phyloP scores from a whole-genome alignment of 1,139 yeast genomes.

The Nakaseomyces delphensis region DNA sequence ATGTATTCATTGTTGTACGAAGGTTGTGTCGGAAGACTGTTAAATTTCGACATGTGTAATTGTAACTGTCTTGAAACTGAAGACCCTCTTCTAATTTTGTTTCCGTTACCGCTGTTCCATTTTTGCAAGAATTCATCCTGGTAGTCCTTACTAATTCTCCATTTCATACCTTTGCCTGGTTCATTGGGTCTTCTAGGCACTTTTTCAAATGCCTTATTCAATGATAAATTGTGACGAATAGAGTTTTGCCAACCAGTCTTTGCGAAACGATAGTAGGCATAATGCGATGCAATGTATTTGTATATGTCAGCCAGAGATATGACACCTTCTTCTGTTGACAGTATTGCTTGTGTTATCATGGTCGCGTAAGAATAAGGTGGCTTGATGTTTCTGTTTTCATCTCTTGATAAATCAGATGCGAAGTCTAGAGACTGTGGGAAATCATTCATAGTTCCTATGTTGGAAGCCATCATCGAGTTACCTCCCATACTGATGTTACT shows the following conservation, averaged over 20 bases:
- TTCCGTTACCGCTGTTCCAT: constrained; percentile 64
- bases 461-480: not conserved
- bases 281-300: constrained; percentile 78
- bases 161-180: constrained; percentile 98
- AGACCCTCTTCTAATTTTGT: constrained; percentile 69
- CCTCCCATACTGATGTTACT: not conserved
- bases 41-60: constrained; percentile 63
- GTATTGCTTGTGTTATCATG: constrained; percentile 94
- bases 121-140: constrained; percentile 76
- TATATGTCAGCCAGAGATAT: constrained; percentile 86
- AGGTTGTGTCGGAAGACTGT: constrained; percentile 45
- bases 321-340: constrained; percentile 80
- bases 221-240: constrained; percentile 69
- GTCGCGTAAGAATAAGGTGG: constrained; percentile 98
- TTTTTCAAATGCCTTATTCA: constrained; percentile 84
- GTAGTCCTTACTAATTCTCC: constrained; percentile 87
- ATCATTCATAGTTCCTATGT: constrained; percentile 11
- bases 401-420: constrained; percentile 53
- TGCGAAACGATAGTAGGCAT: constrained; percentile 83
- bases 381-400: constrained; percentile 83
- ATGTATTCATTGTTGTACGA: constrained; percentile 9
- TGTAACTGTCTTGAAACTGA: constrained; percentile 72
- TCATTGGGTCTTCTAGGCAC: constrained; percentile 92
- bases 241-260: constrained; percentile 96
- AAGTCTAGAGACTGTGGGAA: constrained; percentile 28